Conservation (phyloP, 208 protist genomes). For the Leishmania gerbilli region DNA sequence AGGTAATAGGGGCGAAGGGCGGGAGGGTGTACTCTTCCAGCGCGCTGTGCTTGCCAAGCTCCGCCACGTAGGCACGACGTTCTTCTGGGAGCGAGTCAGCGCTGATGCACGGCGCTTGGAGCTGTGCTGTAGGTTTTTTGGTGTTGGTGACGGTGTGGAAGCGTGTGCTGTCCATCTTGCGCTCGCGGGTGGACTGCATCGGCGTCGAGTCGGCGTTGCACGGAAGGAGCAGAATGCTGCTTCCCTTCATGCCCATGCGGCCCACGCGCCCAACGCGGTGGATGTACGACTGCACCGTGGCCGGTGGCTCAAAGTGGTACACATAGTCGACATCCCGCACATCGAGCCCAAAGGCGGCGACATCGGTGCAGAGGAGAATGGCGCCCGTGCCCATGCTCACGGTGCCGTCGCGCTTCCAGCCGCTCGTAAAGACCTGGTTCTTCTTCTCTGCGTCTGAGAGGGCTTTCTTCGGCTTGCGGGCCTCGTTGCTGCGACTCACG, state of each 20-base stretch:
- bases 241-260: conserved; percentile 89
- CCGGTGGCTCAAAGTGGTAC: conserved; percentile 90
- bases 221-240: conserved; percentile 82
- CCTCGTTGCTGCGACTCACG: conserved; percentile 9
- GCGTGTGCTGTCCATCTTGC: conserved; percentile 65
- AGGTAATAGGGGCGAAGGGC: conserved; percentile 76
- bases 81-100: conserved; percentile 40
- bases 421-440: conserved; percentile 76
- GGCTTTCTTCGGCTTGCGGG: conserved; percentile 32
- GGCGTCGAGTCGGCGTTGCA: conserved; percentile 33
- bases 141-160: conserved; percentile 86
- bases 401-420: conserved; percentile 75
- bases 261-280: conserved; percentile 91
- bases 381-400: conserved; percentile 69
- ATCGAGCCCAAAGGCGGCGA: conserved; percentile 89
- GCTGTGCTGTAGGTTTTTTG: conserved; percentile 54
- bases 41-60: conserved; percentile 45
- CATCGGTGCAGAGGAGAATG: conserved; percentile 90
- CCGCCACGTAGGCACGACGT: conserved; percentile 51
- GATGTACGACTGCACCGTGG: conserved; percentile 79
- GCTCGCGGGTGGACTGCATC: conserved; percentile 45
- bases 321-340: conserved; percentile 94
- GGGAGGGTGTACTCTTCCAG: conserved; percentile 71
- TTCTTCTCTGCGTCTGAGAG: conserved; percentile 70
- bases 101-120: conserved; percentile 45